A percentile compares a stretch with the other conserved stretches of the same genome.
These are phyloP conservation scores for Yamadazyma sp. DNA, from an alignment of 1,139 yeast genomes.

Conservation along the genomic window DNA sequence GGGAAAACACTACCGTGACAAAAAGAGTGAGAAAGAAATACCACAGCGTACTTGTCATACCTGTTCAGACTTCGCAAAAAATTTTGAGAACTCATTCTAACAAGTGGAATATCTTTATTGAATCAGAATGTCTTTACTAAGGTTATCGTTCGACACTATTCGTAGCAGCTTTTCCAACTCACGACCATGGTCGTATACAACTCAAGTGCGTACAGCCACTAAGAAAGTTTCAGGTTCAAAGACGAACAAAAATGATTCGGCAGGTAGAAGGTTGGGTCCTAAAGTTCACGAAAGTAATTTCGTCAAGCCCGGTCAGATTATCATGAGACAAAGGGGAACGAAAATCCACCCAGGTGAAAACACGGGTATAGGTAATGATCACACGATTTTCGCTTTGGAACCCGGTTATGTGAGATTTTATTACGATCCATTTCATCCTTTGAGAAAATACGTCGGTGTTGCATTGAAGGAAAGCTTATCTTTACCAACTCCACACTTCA, in stretches of 20 bases:
- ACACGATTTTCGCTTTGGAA: conserved; percentile 85
- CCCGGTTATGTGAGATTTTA: conserved; percentile 93
- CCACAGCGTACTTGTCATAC: too few relatives aligned
- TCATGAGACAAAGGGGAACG: conserved; percentile 97
- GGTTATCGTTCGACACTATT: background rate
- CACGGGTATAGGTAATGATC: conserved; percentile 88
- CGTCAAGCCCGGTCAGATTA: conserved; percentile 78
- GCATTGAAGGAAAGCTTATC: conserved; percentile 63
- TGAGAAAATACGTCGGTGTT: conserved; percentile 86
- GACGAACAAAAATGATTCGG: conserved; percentile 91
- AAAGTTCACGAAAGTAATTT: conserved; percentile 75
- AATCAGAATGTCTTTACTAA: background rate
- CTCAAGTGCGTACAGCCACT: conserved; percentile 77
- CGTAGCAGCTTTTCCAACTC: background rate
- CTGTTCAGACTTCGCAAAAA: too few relatives aligned
- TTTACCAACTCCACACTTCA: conserved; percentile 88
- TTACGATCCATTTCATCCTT: conserved; percentile 95
- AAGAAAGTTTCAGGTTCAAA: conserved; percentile 93
- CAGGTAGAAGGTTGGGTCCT: conserved; percentile 92
- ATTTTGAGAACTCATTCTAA: too few relatives aligned
- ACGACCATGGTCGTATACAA: background rate
- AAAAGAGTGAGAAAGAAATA: too few relatives aligned
- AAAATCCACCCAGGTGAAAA: conserved; percentile 94
- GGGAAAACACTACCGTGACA: too few relatives aligned
- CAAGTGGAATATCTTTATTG: too few relatives aligned